Evolutionary conservation across 495 filamentous ascomycete genomes (phyloP).

Genomic region (Margaritispora aquatica): DNA sequence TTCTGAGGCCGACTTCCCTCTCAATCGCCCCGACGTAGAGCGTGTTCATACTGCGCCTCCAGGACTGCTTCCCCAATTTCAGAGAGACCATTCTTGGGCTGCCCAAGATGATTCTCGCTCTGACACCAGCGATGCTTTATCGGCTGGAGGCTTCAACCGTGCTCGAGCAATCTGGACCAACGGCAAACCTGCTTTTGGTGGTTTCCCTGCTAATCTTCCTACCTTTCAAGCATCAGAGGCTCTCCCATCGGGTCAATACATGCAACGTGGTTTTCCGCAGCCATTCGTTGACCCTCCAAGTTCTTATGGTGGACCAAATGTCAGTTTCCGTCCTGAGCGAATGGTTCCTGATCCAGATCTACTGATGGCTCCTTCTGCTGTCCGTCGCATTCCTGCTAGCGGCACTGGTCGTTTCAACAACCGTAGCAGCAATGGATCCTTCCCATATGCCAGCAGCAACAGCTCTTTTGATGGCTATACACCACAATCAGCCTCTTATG

Average conservation of each 20-base stretch:
- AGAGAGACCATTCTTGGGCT: constrained; percentile 57
- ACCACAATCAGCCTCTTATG: constrained; percentile 25
- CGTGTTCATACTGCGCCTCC: constrained; percentile 47
- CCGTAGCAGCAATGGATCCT: constrained; percentile 23
- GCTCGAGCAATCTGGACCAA: constrained; percentile 58
- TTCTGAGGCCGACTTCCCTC: constrained; percentile 43
- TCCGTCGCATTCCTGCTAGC: constrained; percentile 28
- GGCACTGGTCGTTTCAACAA: constrained; percentile 34
- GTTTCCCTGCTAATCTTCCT: constrained; percentile 25
- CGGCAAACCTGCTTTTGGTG: constrained; percentile 25
- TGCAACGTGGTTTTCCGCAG: constrained; percentile 31
- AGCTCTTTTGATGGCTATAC: constrained; percentile 26
- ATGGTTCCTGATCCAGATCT: constrained; percentile 40
- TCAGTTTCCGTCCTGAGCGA: constrained; percentile 38
- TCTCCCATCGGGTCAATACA: constrained; percentile 24
- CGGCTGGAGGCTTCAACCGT: constrained; percentile 53
- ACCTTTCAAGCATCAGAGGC: constrained; percentile 28
- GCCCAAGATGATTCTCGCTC: constrained; percentile 62
- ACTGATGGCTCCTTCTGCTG: constrained; percentile 23
- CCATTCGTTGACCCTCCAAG: constrained; percentile 17
- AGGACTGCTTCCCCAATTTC: constrained; percentile 40
- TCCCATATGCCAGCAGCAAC: constrained; percentile 23
- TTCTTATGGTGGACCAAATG: constrained; percentile 23
- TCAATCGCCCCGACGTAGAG: constrained; percentile 25
- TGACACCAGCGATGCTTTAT: constrained; percentile 56